phyloP scores from a whole-genome alignment of 2,329 filamentous ascomycete genomes.

The Gremmenia infestans region DNA sequence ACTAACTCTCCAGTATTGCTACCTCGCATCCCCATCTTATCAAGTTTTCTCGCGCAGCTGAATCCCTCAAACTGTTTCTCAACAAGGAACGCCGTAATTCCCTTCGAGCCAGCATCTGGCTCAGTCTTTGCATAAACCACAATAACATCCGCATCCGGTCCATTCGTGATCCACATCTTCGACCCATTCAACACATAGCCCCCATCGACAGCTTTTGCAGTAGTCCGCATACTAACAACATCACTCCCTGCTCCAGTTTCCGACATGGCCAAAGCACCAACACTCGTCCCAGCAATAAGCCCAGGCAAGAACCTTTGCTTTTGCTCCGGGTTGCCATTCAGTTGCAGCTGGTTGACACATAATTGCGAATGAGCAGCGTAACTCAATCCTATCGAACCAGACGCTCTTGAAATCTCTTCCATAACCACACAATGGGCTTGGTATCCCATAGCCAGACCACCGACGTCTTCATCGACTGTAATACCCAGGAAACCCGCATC shows the following conservation, averaged over 20 bases:
- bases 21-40: conserved; percentile 97
- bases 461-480: conserved; percentile 88
- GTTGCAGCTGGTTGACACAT: conserved; percentile 91
- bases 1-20: conserved; percentile 93
- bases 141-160: conserved; percentile 86
- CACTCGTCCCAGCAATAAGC: conserved; percentile 71
- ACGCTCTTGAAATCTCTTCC: conserved; percentile 89
- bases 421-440: conserved; percentile 94
- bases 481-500: conserved; percentile 88
- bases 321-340: conserved; percentile 77
- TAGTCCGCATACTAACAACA: conserved; percentile 92
- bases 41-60: conserved; percentile 81
- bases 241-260: conserved; percentile 88
- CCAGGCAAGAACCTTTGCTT: conserved; percentile 76
- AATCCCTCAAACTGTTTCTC: conserved; percentile 68
- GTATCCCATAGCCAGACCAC: conserved; percentile 87
- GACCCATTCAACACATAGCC: conserved; percentile 73
- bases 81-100: conserved; percentile 92
- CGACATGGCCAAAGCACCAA: conserved; percentile 92
- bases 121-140: conserved; percentile 97
- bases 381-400: conserved; percentile 76
- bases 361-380: conserved; percentile 96
- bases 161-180: conserved; percentile 99
- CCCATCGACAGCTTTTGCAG: conserved; percentile 73
- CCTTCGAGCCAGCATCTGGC: conserved; percentile 74